phyloP scores from a whole-genome alignment of 805 yeast genomes.

The Nakazawaea ernobii region DNA sequence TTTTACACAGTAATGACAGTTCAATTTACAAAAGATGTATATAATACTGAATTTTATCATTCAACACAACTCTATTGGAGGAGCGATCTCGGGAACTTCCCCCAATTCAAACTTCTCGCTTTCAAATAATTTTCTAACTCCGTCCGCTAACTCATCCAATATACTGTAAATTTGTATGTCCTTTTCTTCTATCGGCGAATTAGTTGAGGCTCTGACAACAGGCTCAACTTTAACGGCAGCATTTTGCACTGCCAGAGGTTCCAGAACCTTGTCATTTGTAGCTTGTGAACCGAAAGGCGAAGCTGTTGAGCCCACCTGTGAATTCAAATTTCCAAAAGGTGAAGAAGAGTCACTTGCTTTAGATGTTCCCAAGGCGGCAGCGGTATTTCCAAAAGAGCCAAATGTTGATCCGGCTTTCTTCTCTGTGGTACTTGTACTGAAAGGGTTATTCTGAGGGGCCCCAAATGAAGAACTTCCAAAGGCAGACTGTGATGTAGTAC shows the following conservation, averaged over 20 bases:
- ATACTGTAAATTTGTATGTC: slow-evolving; percentile 20
- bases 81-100: slow-evolving; percentile 64
- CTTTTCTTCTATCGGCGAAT: background rate
- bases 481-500: too few relatives aligned
- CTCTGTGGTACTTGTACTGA: too few relatives aligned
- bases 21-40: background rate
- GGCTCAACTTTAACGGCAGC: too few relatives aligned
- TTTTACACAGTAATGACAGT: background rate
- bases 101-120: slow-evolving; percentile 49
- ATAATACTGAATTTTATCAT: background rate
- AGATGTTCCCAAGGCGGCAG: slow-evolving; percentile 1
- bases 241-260: too few relatives aligned
- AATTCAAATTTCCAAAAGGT: background rate
- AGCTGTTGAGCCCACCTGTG: background rate
- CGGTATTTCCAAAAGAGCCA: slow-evolving; percentile 1
- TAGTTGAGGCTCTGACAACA: background rate
- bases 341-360: background rate
- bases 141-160: slow-evolving; percentile 36
- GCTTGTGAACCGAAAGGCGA: background rate
- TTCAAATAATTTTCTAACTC: slow-evolving; percentile 41
- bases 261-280: too few relatives aligned
- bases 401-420: background rate
- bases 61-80: slow-evolving; percentile 47
- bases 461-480: background rate
- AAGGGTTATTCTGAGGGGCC: too few relatives aligned